phyloP scores from a whole-genome alignment of 768 basidiomycete genomes.

The Gelatoporia subvermispora region DNA sequence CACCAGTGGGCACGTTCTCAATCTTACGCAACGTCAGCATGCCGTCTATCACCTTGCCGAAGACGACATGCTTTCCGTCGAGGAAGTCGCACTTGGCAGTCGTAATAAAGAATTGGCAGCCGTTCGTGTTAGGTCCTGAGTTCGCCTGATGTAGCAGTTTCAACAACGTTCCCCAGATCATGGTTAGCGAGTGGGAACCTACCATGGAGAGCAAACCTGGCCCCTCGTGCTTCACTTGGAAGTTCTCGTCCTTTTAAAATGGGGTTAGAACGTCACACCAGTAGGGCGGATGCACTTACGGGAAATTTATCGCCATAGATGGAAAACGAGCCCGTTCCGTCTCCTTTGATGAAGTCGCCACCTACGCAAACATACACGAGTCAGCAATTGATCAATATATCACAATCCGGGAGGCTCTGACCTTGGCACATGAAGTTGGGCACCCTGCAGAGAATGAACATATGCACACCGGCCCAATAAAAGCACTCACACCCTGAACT shows the following conservation, averaged over 20 bases:
- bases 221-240: conserved; percentile 80
- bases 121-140: conserved; percentile 91
- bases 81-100: conserved; percentile 93
- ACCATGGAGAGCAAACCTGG: conserved; percentile 93
- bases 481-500: no score
- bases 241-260: conserved; percentile 88
- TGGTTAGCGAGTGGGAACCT: conserved; percentile 1
- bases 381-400: neutral
- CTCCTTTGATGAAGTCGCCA: conserved; percentile 86
- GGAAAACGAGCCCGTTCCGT: conserved; percentile 95
- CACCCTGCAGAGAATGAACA: conserved; percentile 43
- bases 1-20: conserved; percentile 90
- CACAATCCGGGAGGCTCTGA: conserved; percentile 15
- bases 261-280: neutral
- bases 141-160: conserved; percentile 63
- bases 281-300: conserved; percentile 38
- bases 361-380: conserved; percentile 39
- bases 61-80: conserved; percentile 92
- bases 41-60: conserved; percentile 85
- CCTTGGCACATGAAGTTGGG: conserved; percentile 98
- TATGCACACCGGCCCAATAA: conserved; percentile 16
- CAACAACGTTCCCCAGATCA: conserved; percentile 2
- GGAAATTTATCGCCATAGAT: conserved; percentile 95
- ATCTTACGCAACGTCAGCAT: conserved; percentile 96
- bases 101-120: conserved; percentile 98